phyloP scores from a whole-genome alignment of 768 basidiomycete genomes.

The Paxillus ammoniavirescens region DNA sequence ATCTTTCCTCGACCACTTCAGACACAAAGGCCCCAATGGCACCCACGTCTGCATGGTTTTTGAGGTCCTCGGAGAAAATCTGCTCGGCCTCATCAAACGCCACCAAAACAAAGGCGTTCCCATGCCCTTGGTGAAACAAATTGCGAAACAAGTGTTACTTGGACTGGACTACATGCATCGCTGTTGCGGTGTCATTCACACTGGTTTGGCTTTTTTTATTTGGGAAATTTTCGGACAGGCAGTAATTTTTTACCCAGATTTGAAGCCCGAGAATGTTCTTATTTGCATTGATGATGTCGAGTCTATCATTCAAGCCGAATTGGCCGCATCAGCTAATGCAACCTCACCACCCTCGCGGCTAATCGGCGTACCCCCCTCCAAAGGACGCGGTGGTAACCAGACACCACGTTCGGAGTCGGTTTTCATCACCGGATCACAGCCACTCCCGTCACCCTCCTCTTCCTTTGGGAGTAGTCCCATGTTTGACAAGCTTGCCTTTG shows the following conservation, averaged over 20 bases:
- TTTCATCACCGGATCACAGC: slow-evolving; percentile 91
- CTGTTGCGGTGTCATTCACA: slow-evolving; percentile 96
- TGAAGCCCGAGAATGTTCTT: slow-evolving; percentile 98
- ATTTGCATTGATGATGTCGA: slow-evolving; percentile 98
- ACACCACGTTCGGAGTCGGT: slow-evolving; percentile 82
- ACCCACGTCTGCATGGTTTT: slow-evolving; percentile 99
- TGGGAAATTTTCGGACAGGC: neutral
- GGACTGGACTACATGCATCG: slow-evolving; percentile 98
- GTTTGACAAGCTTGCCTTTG: slow-evolving; percentile 87
- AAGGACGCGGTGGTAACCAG: slow-evolving; percentile 94
- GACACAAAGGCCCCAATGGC: slow-evolving; percentile 95
- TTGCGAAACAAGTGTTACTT: slow-evolving; percentile 93
- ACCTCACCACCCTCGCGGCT: slow-evolving; percentile 54
- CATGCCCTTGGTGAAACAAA: slow-evolving; percentile 89
- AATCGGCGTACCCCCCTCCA: slow-evolving; percentile 90
- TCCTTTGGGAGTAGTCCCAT: slow-evolving; percentile 68
- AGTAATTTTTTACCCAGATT: slow-evolving; percentile 46
- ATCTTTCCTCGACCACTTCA: slow-evolving; percentile 96
- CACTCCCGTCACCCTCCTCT: slow-evolving; percentile 82
- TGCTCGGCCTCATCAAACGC: slow-evolving; percentile 93
- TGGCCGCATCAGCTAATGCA: slow-evolving; percentile 43
- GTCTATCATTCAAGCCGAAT: slow-evolving; percentile 81
- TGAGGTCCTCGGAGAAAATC: slow-evolving; percentile 96
- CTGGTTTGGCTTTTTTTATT: slow-evolving; percentile 46
- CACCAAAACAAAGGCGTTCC: slow-evolving; percentile 99